A percentile compares a stretch with the other conserved stretches of the same genome.
phyloP scores from a whole-genome alignment of 176 grass and related monocot genomes.

The Carex littledalei region DNA sequence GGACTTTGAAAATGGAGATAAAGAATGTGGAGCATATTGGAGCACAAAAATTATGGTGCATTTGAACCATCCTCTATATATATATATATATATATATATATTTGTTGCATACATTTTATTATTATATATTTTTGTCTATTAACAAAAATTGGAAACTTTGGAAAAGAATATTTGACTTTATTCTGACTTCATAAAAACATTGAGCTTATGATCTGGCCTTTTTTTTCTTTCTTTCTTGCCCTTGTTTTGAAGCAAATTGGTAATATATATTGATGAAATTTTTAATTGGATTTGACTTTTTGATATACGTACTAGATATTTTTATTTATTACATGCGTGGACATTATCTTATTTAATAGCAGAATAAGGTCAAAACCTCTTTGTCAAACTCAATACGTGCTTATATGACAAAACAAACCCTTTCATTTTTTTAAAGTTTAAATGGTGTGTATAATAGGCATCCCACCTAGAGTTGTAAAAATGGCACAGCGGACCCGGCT shows the following conservation, averaged over 20 bases:
- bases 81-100: no score
- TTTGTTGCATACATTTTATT: neutral
- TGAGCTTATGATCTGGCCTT: neutral
- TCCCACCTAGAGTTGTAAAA: no score
- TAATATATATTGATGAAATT: neutral
- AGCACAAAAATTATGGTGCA: no score
- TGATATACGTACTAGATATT: neutral
- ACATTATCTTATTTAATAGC: neutral
- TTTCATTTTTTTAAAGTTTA: no score
- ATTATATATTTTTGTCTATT: neutral
- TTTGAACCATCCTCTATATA: no score
- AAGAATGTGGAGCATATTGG: no score
- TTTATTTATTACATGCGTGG: neutral
- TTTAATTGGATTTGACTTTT: neutral
- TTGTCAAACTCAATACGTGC: neutral
- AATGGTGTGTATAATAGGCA: neutral
- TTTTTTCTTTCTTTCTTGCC: neutral
- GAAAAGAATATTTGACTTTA: neutral
- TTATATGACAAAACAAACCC: neutral
- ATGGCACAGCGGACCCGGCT: no score
- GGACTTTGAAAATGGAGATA: no score
- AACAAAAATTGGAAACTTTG: neutral
- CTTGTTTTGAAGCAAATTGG: neutral
- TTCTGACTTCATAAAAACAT: neutral
- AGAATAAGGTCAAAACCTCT: neutral